Base-by-base conservation (phyloP, 805 yeast species). In the Kuraishia molischiana region DNA sequence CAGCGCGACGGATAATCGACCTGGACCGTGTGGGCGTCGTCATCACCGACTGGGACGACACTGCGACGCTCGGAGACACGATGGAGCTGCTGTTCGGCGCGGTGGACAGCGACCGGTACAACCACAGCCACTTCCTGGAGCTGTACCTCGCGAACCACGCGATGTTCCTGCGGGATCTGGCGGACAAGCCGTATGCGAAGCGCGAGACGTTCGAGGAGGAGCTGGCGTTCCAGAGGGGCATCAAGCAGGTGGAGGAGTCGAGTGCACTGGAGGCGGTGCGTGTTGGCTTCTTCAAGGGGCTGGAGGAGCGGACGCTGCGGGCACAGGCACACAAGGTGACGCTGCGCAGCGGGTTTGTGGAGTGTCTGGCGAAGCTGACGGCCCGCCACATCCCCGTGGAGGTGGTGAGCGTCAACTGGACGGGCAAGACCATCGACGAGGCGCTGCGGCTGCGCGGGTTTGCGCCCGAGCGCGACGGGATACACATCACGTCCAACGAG, bases 41-140 rank as follows among this genome's bases (percentile, higher is more conserved):
- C 9, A 61, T 77, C 2, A 53, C 70, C 3, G 86, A 79, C 45
- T 79, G 82, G 78, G 86, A 79, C 50, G 85, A 77, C 32, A 79
- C 85, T 0, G 63, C 75, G 20, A 76, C 85, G 0, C 44, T 48
- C 4, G 48, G 54, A 22, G 85, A 79, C 51, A 77, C 86, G 1
- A 67, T 78, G 21, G 52, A 51, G 19, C 47, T 72, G 4, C 59
- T 76, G n/a, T 74, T 77, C 11, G 55, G 64, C 26, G 64, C 74
- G 2, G 72, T 77, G 0, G 70, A 71, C 37, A 26, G 24, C 2
- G 37, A 48, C 13, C 61, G 65, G 32, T 64, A 68, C 6, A 49
- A 55, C 0, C 68, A 76, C 56, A 44, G 44, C 20, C 59, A 70
- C 44, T 77, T 71, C 51, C 56, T 63, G 10, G 49, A 62, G 11